Base-by-base conservation (phyloP, 176 grass and related monocot species). In the Eragrostis curvula region DNA sequence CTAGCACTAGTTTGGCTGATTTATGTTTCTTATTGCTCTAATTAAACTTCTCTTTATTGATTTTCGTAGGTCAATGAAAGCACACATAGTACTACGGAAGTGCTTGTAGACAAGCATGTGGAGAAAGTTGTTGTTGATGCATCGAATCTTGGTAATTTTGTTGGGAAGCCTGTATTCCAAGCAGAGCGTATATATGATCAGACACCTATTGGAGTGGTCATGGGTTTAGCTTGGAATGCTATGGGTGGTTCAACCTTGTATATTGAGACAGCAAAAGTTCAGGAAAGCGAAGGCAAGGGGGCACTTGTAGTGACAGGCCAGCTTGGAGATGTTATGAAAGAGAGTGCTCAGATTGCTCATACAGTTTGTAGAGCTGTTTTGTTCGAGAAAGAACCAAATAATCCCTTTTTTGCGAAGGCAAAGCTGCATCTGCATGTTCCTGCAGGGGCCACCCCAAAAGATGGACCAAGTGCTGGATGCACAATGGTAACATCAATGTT, bases 261-360 rank as follows among this genome's bases (percentile, higher is more conserved):
- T 60, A 90, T 99, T 10, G 96, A 96, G 83, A 93, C 96, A 27
- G 80, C 87, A 46, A 75, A 92, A 70, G 82, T 99, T 18, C 93
- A 96, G 61, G 88, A 92, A 83, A 87, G 85, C 63, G 93, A 96
- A 77, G 92, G 85, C 55, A 99, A 93, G 83, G 91, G 96, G 48
- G 85, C 89, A 65, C 92, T 99, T 70, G 61, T 91, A 48, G 58
- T 99, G 83, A 99, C 96, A 0, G 96, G 96, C 32, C 96, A 99
- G 81, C 96, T 99, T 84, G 91, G 96, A 71, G 93, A 93, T 78
- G 91, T 99, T 45, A 96, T 94, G 96, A 99, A 99, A 85, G 93
- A 99, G 83, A 99, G 93, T 48, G 93, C 96, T 36, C 96, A 96
- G 71, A 99, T 96, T 60, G 96, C 93, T 2, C 93, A 99, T 29